phyloP scores from a whole-genome alignment of 2,329 filamentous ascomycete species.

The Exophiala sideris region DNA sequence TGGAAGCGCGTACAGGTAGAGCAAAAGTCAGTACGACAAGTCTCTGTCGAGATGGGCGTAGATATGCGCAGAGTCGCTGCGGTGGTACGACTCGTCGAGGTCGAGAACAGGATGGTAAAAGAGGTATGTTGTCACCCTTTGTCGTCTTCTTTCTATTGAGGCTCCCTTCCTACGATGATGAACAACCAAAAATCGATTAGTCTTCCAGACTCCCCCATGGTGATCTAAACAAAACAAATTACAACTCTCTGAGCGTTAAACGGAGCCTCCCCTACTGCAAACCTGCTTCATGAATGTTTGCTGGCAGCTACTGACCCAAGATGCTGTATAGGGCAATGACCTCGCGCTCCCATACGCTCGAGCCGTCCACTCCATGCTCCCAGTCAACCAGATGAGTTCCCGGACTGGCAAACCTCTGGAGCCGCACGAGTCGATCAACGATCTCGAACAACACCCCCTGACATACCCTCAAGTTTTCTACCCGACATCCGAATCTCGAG shows the following conservation, averaged over 20 bases:
- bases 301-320: slow-evolving; percentile 1
- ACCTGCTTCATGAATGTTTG: not conserved
- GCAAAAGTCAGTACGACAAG: slow-evolving; percentile 67
- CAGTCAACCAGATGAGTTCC: slow-evolving; percentile 54
- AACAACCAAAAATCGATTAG: slow-evolving; percentile 85
- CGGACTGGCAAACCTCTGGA: slow-evolving; percentile 35
- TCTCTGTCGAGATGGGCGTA: slow-evolving; percentile 72
- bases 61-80: slow-evolving; percentile 82
- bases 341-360: slow-evolving; percentile 73
- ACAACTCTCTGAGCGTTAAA: slow-evolving; percentile 65
- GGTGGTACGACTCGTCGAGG: slow-evolving; percentile 77
- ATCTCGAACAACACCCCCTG: slow-evolving; percentile 58
- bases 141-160: not conserved
- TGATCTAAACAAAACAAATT: slow-evolving; percentile 66
- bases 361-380: slow-evolving; percentile 77
- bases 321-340: slow-evolving; percentile 62
- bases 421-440: slow-evolving; percentile 61
- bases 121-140: slow-evolving; percentile 60
- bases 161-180: slow-evolving; percentile 52
- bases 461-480: slow-evolving; percentile 58
- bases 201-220: slow-evolving; percentile 95
- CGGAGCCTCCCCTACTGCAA: not conserved
- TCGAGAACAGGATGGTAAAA: slow-evolving; percentile 73
- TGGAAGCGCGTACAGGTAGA: slow-evolving; percentile 65
- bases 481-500: slow-evolving; percentile 60